These are phyloP conservation scores for Oxyria digyna DNA, from an alignment of 148 eudicot genomes.

Conservation along the genomic window DNA sequence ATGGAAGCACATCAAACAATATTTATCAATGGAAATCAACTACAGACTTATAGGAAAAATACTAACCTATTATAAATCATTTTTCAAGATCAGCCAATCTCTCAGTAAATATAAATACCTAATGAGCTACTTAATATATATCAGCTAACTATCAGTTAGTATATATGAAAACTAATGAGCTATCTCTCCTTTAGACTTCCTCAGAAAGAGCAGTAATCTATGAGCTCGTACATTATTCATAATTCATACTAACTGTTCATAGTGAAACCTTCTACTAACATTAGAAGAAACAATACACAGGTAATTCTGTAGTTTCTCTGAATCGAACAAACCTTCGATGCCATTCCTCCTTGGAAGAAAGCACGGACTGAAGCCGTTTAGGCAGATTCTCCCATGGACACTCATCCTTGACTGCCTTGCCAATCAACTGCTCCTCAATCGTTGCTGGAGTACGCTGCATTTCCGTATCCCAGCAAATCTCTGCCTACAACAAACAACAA, in stretches of 20 bases:
- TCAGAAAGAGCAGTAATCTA: neutral
- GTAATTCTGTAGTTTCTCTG: neutral
- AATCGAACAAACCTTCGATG: conserved; percentile 49
- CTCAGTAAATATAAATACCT: too few species aligned
- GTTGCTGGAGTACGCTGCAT: conserved; percentile 63
- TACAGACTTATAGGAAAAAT: too few species aligned
- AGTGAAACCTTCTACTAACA: neutral
- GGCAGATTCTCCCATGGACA: conserved; percentile 80
- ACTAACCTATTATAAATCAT: too few species aligned
- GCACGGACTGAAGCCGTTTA: conserved; percentile 68
- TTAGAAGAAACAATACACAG: neutral
- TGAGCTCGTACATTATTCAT: neutral
- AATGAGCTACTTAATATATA: too few species aligned
- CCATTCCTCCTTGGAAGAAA: conserved; percentile 84
- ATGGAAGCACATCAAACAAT: too few species aligned
- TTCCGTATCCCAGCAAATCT: conserved; percentile 1
- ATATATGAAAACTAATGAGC: too few species aligned
- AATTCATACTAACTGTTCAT: neutral
- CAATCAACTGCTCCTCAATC: conserved; percentile 75
- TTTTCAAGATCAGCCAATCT: too few species aligned
- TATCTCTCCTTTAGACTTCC: neutral
- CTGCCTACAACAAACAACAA: conserved; percentile 2
- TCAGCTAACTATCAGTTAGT: too few species aligned
- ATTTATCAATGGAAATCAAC: too few species aligned
- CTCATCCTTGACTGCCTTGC: conserved; percentile 76